Evolutionary conservation across 768 basidiomycete genomes (phyloP).

Genomic region (Pleurotus tuoliensis): DNA sequence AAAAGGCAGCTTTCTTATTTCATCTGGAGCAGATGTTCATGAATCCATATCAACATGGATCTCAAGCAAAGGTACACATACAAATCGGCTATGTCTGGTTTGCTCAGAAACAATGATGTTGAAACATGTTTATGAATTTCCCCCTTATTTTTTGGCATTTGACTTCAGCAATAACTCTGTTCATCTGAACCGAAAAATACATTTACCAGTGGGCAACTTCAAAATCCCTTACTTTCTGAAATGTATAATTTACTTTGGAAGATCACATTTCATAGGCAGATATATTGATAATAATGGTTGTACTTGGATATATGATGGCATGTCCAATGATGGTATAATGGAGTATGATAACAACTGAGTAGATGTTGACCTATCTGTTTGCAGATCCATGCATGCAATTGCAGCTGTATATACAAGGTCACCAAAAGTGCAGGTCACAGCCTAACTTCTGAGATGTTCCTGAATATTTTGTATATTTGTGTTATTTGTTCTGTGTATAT

Average conservation of each 20-base stretch:
- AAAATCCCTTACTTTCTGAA: conserved; percentile 2
- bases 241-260: conserved; percentile 18
- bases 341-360: not conserved
- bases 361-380: too few relatives aligned
- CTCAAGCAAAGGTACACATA: not conserved
- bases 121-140: not conserved
- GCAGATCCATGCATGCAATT: too few relatives aligned
- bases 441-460: too few relatives aligned
- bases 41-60: not conserved
- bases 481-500: too few relatives aligned
- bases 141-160: conserved; percentile 9
- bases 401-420: too few relatives aligned
- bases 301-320: conserved; percentile 22
- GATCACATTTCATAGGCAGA: conserved; percentile 16
- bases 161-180: conserved; percentile 1
- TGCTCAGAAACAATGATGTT: not conserved
- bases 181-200: conserved; percentile 1
- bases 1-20: too few relatives aligned
- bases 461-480: too few relatives aligned
- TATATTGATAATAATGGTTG: conserved; percentile 10
- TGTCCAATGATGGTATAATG: conserved; percentile 6
- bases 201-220: not conserved
- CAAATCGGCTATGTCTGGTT: not conserved
- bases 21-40: not conserved
- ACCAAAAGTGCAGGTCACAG: too few relatives aligned